Conservation (phyloP, 768 basidiomycete genomes). For the Russula foetens region DNA sequence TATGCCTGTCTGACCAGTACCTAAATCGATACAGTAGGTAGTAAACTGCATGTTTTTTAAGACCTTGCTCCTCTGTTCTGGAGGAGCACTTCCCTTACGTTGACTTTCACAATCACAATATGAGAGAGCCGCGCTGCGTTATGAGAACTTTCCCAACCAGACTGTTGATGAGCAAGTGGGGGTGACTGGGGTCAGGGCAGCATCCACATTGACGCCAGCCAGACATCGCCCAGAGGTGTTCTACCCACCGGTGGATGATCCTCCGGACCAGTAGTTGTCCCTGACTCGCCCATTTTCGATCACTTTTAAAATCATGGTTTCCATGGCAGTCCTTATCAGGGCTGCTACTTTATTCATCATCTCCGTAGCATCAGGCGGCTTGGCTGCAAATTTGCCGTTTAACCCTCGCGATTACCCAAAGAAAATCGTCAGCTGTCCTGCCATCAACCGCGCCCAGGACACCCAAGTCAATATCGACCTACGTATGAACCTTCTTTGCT, state of each 20-base stretch:
- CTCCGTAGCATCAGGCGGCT: background rate
- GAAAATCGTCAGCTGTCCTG: constrained; percentile 10
- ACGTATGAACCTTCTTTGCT: background rate
- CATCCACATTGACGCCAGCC: no score
- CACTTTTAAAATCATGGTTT: background rate
- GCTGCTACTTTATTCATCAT: background rate
- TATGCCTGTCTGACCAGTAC: no score
- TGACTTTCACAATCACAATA: no score
- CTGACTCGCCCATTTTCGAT: no score
- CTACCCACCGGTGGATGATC: background rate
- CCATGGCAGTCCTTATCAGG: background rate
- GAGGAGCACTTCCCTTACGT: no score
- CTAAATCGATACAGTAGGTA: no score
- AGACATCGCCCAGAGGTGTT: background rate
- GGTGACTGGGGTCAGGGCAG: no score
- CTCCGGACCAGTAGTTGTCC: background rate
- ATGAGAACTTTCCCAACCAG: no score
- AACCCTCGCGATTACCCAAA: constrained; percentile 14
- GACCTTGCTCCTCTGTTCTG: no score
- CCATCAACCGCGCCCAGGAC: constrained; percentile 14
- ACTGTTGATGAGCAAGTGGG: no score
- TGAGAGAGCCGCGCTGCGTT: no score
- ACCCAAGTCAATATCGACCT: constrained; percentile 8
- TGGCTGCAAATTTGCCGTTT: background rate
- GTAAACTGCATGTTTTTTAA: no score